Conservation (phyloP, 257 asterid species). For the Nicotiana tomentosiformis region DNA sequence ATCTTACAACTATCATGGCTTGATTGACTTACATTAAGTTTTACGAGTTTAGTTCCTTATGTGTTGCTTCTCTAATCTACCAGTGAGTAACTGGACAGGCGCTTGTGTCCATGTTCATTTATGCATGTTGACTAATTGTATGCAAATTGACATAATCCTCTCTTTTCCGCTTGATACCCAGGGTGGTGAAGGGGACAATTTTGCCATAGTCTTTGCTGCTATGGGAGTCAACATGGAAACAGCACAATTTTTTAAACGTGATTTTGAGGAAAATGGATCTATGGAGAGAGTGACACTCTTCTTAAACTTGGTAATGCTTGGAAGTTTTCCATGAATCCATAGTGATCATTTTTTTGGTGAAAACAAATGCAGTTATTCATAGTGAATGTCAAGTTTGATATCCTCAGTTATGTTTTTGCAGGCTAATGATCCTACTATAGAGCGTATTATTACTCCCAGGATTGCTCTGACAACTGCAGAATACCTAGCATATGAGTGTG, state of each 20-base stretch:
- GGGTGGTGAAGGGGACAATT: slow-evolving; percentile 88
- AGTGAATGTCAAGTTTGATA: neutral
- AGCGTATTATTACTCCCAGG: slow-evolving; percentile 94
- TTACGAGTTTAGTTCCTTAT: neutral
- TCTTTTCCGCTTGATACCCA: slow-evolving; percentile 23
- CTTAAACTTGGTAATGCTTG: slow-evolving; percentile 65
- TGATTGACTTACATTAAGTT: neutral
- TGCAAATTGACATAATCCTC: slow-evolving; percentile 15
- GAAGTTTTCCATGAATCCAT: neutral
- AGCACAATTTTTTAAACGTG: slow-evolving; percentile 96
- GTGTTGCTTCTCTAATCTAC: neutral
- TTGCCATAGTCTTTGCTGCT: slow-evolving; percentile 98
- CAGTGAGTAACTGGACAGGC: neutral
- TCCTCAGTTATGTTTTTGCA: slow-evolving; percentile 22
- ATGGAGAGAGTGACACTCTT: slow-evolving; percentile 99
- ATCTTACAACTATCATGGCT: neutral
- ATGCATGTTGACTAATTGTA: neutral
- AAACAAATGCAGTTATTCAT: neutral
- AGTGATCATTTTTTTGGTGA: neutral
- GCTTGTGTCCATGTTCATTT: neutral
- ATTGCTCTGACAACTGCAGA: slow-evolving; percentile 98
- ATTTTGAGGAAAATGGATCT: slow-evolving; percentile 98
- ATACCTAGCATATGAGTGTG: slow-evolving; percentile 92
- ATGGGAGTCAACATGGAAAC: slow-evolving; percentile 99
- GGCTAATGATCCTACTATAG: slow-evolving; percentile 98